These are phyloP conservation scores for Citrus reticulata DNA, from an alignment of 345 rosid genomes.

Conservation along the genomic window DNA sequence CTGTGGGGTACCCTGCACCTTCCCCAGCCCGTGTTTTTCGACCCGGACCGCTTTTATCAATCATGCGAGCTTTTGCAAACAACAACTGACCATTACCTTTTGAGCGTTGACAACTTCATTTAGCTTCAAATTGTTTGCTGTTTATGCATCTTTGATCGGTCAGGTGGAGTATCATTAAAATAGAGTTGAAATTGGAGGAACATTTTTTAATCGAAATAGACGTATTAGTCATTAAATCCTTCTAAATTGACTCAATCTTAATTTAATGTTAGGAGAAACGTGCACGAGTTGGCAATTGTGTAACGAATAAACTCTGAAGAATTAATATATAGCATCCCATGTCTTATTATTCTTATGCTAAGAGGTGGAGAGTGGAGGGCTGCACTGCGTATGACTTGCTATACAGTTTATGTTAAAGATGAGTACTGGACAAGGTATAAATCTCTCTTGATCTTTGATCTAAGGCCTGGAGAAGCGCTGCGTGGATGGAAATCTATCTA, in stretches of 20 bases:
- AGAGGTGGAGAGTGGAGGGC: not conserved
- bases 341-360: no score
- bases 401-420: not conserved
- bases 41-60: slow-evolving; percentile 17
- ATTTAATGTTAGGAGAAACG: not conserved
- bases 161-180: not conserved
- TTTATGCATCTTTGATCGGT: not conserved
- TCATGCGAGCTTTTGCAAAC: not conserved
- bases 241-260: not conserved
- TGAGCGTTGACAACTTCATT: not conserved
- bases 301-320: not conserved
- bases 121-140: not conserved
- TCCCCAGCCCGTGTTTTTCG: slow-evolving; percentile 13
- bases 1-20: slow-evolving; percentile 11
- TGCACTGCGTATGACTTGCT: not conserved
- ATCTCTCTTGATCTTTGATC: not conserved
- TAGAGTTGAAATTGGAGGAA: not conserved
- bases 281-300: not conserved
- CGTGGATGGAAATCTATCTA: slow-evolving; percentile 15
- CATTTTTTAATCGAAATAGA: not conserved
- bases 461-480: not conserved
- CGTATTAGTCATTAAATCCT: not conserved
- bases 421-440: not conserved
- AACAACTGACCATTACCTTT: not conserved
- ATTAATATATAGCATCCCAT: not conserved